A percentile compares a stretch with the other conserved stretches of the same genome.
Evolutionary conservation across 179 eudicot species (phyloP).

Genomic region (Vitellaria paradoxa): DNA sequence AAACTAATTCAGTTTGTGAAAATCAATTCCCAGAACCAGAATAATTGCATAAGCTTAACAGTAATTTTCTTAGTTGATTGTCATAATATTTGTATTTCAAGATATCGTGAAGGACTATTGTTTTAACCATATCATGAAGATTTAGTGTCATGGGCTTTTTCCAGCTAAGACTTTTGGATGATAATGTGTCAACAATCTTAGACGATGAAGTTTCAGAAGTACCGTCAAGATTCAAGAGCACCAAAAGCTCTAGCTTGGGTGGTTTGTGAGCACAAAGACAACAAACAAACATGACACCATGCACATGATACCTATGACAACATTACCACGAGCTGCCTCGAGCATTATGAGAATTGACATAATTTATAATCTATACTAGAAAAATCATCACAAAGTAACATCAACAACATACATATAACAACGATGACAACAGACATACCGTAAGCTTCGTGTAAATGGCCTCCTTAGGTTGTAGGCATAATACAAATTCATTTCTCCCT

Average conservation of each 20-base stretch:
- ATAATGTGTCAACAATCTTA: neutral
- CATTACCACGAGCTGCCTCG: neutral
- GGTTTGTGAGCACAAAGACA: too few species aligned
- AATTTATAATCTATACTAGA: neutral
- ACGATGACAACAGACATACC: slow-evolving; percentile 39
- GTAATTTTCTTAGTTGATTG: neutral
- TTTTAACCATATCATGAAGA: neutral
- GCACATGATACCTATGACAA: neutral
- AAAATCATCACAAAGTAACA: neutral
- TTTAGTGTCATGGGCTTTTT: neutral
- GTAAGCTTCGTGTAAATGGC: slow-evolving; percentile 99
- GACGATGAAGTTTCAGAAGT: neutral
- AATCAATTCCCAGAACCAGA: neutral
- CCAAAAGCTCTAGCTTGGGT: neutral
- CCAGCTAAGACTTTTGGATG: neutral
- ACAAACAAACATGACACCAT: neutral
- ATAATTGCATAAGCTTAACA: neutral
- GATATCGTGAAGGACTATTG: neutral
- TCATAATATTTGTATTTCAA: neutral
- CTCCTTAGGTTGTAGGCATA: slow-evolving; percentile 88
- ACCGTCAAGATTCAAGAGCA: neutral
- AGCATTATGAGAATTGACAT: neutral
- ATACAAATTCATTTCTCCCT: slow-evolving; percentile 96
- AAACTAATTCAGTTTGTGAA: neutral
- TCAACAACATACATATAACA: too few species aligned